phyloP scores from a whole-genome alignment of 164 flowering plant species.

The Vitis cinerea region DNA sequence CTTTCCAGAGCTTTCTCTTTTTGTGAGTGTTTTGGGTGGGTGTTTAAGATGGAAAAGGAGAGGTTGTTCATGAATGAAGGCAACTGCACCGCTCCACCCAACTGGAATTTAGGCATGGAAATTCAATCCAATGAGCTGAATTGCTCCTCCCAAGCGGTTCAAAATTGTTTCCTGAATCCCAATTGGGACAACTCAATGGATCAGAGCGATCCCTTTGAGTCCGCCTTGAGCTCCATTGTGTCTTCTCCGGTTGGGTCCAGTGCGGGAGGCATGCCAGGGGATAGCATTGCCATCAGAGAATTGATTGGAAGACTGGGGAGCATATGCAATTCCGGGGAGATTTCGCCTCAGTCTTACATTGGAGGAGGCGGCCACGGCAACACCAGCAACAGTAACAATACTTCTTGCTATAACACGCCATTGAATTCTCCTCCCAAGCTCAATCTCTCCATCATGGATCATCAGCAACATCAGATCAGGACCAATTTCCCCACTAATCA shows the following conservation, averaged over 20 bases:
- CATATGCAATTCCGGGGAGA: slow-evolving; percentile 32
- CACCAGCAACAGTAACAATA: slow-evolving; percentile 35
- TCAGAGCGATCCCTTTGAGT: slow-evolving; percentile 41
- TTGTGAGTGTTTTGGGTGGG: neutral
- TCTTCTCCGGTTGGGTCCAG: slow-evolving; percentile 40
- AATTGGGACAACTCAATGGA: slow-evolving; percentile 42
- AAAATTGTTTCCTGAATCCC: slow-evolving; percentile 24
- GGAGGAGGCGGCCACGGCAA: neutral
- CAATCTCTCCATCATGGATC: slow-evolving; percentile 41
- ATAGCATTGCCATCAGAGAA: slow-evolving; percentile 31
- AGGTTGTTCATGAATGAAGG: slow-evolving; percentile 14
- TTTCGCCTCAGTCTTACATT: slow-evolving; percentile 34
- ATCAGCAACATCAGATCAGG: slow-evolving; percentile 36
- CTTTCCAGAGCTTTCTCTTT: neutral
- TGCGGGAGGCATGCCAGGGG: slow-evolving; percentile 3
- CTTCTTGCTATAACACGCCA: slow-evolving; percentile 57
- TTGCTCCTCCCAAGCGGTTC: slow-evolving; percentile 17
- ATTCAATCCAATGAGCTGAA: slow-evolving; percentile 22
- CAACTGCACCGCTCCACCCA: neutral
- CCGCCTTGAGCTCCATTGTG: slow-evolving; percentile 48
- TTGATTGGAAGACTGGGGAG: slow-evolving; percentile 42
- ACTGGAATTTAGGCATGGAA: slow-evolving; percentile 25
- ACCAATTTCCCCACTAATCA: slow-evolving; percentile 22
- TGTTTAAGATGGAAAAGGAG: slow-evolving; percentile 35
- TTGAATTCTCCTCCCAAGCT: slow-evolving; percentile 74